Conservation (phyloP, 2,329 filamentous ascomycete species). For the Ceratocystis papillata region DNA sequence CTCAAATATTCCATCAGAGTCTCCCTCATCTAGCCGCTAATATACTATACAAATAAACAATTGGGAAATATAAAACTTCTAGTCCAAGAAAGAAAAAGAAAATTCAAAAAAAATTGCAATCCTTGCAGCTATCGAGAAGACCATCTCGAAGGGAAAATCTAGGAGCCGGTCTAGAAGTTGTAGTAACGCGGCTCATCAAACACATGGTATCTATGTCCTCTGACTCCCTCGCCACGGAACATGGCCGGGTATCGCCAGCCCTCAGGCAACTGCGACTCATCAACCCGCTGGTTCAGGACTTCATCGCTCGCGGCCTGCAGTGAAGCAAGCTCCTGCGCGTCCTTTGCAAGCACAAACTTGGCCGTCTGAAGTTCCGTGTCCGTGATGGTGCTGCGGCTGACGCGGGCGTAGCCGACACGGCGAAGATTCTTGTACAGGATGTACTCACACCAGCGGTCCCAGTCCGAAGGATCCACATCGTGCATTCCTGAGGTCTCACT, state of each 20-base stretch:
- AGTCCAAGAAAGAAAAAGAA: constrained; percentile 23
- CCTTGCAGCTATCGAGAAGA: too few relatives aligned
- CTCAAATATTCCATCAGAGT: neutral
- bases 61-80: constrained; percentile 27
- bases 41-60: neutral
- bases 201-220: constrained; percentile 87
- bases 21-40: neutral
- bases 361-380: constrained; percentile 95
- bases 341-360: constrained; percentile 73
- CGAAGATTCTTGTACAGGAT: constrained; percentile 86
- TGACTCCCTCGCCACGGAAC: constrained; percentile 75
- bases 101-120: too few relatives aligned
- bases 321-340: constrained; percentile 45
- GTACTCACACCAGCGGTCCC: constrained; percentile 99
- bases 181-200: constrained; percentile 83
- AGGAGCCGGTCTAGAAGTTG: constrained; percentile 25
- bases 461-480: constrained; percentile 84
- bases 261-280: constrained; percentile 62
- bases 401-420: constrained; percentile 77
- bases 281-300: constrained; percentile 47
- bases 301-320: constrained; percentile 38
- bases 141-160: too few relatives aligned
- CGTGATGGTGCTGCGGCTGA: constrained; percentile 83
- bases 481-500: constrained; percentile 80
- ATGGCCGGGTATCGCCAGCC: constrained; percentile 73